Evolutionary conservation across 2,329 filamentous ascomycete genomes (phyloP).

Genomic region (Fusarium multiceps): DNA sequence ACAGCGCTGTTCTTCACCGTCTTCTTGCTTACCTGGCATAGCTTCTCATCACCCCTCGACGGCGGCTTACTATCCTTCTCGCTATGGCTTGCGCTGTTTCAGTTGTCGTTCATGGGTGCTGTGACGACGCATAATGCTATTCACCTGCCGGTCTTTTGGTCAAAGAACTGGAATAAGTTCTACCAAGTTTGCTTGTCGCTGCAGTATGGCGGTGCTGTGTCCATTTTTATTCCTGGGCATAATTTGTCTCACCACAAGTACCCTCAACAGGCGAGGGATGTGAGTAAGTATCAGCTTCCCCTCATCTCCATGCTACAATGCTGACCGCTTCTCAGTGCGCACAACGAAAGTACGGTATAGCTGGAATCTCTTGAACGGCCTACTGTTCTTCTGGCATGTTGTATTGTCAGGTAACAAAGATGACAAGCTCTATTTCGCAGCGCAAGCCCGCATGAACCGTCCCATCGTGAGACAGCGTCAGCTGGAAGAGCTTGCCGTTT

Average conservation of each 20-base stretch:
- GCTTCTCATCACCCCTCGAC: conserved; percentile 11
- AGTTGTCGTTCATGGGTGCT: conserved; percentile 22
- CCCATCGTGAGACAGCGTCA: conserved; percentile 17
- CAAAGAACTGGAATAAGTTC: conserved; percentile 22
- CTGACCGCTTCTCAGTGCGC: conserved; percentile 15
- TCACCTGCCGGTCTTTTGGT: conserved; percentile 17
- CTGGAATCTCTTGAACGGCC: conserved; percentile 23
- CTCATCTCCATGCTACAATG: neutral
- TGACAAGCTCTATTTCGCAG: conserved; percentile 20
- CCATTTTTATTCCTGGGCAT: conserved; percentile 20
- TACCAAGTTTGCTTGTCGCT: conserved; percentile 28
- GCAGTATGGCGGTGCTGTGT: conserved; percentile 21
- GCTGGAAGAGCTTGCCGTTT: conserved; percentile 16
- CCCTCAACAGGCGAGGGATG: conserved; percentile 22
- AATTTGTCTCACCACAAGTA: conserved; percentile 29
- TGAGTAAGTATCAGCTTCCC: conserved; percentile 4
- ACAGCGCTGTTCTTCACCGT: conserved; percentile 19
- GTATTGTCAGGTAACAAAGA: conserved; percentile 17
- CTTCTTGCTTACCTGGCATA: conserved; percentile 18
- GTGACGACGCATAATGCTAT: conserved; percentile 25
- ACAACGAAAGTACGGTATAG: conserved; percentile 26
- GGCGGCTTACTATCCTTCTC: conserved; percentile 5
- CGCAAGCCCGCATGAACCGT: conserved; percentile 15
- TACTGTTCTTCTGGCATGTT: conserved; percentile 22
- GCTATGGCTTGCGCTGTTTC: conserved; percentile 21